Conservation (phyloP, 108 stramenopile genomes). For the Pseudonitzschia delicatissima region DNA sequence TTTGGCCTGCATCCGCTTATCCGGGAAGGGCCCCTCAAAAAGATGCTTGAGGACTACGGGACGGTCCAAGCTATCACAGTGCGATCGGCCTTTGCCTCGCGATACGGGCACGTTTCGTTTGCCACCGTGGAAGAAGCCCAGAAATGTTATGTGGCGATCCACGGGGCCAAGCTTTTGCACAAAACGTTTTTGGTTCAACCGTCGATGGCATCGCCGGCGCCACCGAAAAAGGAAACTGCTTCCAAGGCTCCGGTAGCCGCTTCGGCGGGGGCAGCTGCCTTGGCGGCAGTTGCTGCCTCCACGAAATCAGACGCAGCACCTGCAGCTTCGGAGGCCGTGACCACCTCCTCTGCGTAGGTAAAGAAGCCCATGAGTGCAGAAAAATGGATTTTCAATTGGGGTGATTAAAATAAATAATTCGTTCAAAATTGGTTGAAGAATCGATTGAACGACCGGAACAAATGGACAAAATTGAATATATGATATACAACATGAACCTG, state of each 20-base stretch:
- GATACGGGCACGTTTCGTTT: slow-evolving; percentile 22
- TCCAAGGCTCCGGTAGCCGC: not conserved
- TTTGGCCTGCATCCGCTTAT: slow-evolving; percentile 29
- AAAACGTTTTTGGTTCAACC: slow-evolving; percentile 24
- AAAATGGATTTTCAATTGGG: too few relatives aligned
- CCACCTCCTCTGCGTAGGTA: too few relatives aligned
- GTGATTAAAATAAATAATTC: too few relatives aligned
- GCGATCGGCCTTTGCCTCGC: slow-evolving; percentile 21
- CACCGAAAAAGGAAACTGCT: not conserved
- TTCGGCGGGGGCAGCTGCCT: not conserved
- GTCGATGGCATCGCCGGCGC: not conserved
- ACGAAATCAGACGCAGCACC: too few relatives aligned
- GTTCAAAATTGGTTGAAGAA: too few relatives aligned
- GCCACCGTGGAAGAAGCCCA: slow-evolving; percentile 12
- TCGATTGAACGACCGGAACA: too few relatives aligned
- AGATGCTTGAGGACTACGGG: slow-evolving; percentile 20
- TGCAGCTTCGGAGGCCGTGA: too few relatives aligned
- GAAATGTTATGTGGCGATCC: slow-evolving; percentile 12
- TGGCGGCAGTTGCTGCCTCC: not conserved
- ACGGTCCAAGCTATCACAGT: slow-evolving; percentile 5
- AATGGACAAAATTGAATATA: too few relatives aligned
- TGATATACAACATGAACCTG: too few relatives aligned
- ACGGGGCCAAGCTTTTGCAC: slow-evolving; percentile 24
- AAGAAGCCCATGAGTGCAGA: too few relatives aligned
- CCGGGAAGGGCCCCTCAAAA: slow-evolving; percentile 10